These are phyloP conservation scores for Jacaranda copaia DNA, from an alignment of 257 asterid species.

Conservation along the genomic window DNA sequence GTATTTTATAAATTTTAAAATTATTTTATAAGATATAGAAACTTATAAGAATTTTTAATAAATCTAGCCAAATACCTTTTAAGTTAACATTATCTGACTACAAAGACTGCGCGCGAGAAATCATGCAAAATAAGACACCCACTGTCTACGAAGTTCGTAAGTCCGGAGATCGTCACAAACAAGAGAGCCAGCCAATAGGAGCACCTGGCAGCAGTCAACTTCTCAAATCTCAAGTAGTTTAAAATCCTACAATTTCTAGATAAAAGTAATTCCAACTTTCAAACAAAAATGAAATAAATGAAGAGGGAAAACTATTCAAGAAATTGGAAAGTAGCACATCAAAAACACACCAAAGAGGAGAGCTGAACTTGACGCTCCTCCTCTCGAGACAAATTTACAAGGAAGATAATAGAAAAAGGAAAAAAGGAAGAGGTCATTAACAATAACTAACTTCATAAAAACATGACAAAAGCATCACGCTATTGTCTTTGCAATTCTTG, in stretches of 20 bases:
- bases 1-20: no score
- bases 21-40: no score
- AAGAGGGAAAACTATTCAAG: conserved; percentile 10
- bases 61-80: no score
- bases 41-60: no score
- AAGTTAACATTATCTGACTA: no score
- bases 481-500: conserved; percentile 46
- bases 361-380: conserved; percentile 58
- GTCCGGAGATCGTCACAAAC: no score
- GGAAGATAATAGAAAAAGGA: not conserved
- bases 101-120: no score
- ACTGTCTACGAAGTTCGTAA: no score
- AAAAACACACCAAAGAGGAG: conserved; percentile 51
- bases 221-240: no score
- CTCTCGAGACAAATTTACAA: conserved; percentile 47
- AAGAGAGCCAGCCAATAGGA: no score
- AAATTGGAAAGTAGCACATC: conserved; percentile 32
- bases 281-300: not conserved
- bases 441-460: conserved; percentile 33
- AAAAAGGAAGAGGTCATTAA: conserved; percentile 3
- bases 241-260: not conserved
- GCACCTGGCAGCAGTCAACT: no score
- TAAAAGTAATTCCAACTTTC: not conserved
- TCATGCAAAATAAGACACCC: no score
- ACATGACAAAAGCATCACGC: conserved; percentile 23